A percentile compares a stretch with the other conserved stretches of the same genome.
phyloP scores from a whole-genome alignment of 352 stramenopile genomes.

The Phytopythium delawarense region DNA sequence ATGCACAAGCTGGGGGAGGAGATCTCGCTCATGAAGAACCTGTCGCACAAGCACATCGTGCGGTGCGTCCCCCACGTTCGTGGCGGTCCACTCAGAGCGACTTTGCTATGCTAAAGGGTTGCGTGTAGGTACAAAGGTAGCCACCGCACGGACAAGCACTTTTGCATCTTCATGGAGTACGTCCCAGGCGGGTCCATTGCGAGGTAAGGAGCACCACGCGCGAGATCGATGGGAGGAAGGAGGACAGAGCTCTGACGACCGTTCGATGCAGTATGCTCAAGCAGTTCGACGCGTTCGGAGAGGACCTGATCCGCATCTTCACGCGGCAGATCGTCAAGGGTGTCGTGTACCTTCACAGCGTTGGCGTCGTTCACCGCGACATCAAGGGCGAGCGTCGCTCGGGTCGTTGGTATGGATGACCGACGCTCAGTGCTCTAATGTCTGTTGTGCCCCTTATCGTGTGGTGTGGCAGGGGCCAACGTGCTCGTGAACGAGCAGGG shows the following conservation, averaged over 20 bases:
- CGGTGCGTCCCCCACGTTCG: conserved; percentile 48
- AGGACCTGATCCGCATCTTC: conserved; percentile 89
- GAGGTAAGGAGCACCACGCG: conserved; percentile 19
- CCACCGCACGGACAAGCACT: conserved; percentile 61
- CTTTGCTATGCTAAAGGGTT: neutral
- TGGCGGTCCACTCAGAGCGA: neutral
- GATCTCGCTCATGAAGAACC: conserved; percentile 93
- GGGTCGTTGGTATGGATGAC: neutral
- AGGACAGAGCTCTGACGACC: neutral
- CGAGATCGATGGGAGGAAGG: neutral
- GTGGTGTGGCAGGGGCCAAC: conserved; percentile 53
- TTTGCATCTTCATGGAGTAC: conserved; percentile 98
- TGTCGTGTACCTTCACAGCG: conserved; percentile 90
- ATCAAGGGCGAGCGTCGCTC: conserved; percentile 74
- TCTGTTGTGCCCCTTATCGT: neutral
- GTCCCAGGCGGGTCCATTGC: conserved; percentile 91
- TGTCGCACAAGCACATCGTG: conserved; percentile 95
- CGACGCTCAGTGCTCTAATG: neutral
- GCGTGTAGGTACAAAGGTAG: conserved; percentile 72
- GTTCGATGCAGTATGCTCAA: conserved; percentile 69
- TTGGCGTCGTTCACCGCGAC: conserved; percentile 92
- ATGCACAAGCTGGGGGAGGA: conserved; percentile 84
- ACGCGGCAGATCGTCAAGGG: conserved; percentile 89
- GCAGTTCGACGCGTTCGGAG: conserved; percentile 92
- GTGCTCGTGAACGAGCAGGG: conserved; percentile 87